These are phyloP conservation scores for Tuber aestivum DNA, from an alignment of 495 filamentous ascomycete genomes.

Conservation along the genomic window DNA sequence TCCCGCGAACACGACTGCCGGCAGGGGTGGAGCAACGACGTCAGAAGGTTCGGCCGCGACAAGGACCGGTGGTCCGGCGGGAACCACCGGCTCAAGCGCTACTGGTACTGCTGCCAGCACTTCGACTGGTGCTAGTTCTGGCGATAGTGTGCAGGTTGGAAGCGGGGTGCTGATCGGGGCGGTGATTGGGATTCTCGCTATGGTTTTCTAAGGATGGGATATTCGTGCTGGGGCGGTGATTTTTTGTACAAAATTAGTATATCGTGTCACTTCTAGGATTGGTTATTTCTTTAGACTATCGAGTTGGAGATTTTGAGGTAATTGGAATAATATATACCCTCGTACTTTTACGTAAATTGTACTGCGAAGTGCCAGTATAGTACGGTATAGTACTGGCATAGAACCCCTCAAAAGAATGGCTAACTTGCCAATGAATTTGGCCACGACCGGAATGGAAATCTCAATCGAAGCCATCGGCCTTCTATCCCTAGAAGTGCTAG, in stretches of 20 bases:
- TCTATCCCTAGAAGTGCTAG: neutral
- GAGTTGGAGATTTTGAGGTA: neutral
- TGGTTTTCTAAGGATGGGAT: neutral
- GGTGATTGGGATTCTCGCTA: neutral
- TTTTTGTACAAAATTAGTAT: neutral
- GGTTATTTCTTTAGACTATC: neutral
- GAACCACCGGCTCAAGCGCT: neutral
- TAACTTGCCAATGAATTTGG: neutral
- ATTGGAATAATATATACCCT: neutral
- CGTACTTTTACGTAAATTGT: neutral
- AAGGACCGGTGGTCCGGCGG: neutral
- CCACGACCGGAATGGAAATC: neutral
- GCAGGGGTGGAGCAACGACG: neutral
- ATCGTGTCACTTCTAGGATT: neutral
- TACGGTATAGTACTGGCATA: too few relatives aligned
- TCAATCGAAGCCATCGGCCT: too few relatives aligned
- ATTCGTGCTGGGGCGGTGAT: too few relatives aligned
- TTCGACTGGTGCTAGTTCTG: neutral
- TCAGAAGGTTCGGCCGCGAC: neutral
- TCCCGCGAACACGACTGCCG: neutral
- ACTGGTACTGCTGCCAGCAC: neutral
- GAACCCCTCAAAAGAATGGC: neutral
- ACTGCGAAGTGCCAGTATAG: too few relatives aligned
- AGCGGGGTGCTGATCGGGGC: neutral
- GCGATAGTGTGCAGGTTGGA: neutral